These are phyloP conservation scores for Pichia nanzhaoensis DNA, from an alignment of 805 yeast genomes.

Conservation along the genomic window DNA sequence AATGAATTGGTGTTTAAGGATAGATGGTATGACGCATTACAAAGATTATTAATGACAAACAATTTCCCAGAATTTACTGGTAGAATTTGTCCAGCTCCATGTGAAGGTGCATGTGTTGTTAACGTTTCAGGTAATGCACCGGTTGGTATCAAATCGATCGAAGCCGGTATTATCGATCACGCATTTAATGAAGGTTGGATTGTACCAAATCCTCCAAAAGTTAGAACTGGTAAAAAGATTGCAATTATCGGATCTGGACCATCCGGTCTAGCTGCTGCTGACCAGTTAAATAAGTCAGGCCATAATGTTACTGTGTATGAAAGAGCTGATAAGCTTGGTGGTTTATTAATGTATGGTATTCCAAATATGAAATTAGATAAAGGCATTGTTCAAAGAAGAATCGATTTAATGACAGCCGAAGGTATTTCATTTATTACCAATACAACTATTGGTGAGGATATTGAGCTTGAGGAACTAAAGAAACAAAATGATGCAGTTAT, in stretches of 20 bases:
- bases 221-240: conserved; percentile 77
- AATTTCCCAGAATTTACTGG: conserved; percentile 99
- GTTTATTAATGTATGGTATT: conserved; percentile 96
- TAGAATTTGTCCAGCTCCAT: conserved; percentile 98
- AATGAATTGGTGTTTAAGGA: conserved; percentile 92
- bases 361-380: conserved; percentile 98
- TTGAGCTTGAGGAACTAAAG: conserved; percentile 64
- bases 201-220: conserved; percentile 68
- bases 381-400: conserved; percentile 85
- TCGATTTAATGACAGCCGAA: conserved; percentile 83
- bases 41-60: conserved; percentile 88
- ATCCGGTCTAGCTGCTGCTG: conserved; percentile 94
- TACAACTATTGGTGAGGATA: conserved; percentile 79
- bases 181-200: conserved; percentile 98
- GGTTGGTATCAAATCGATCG: conserved; percentile 93
- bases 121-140: conserved; percentile 91
- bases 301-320: conserved; percentile 89
- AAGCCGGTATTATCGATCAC: conserved; percentile 91
- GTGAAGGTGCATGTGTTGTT: conserved; percentile 87
- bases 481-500: conserved; percentile 72
- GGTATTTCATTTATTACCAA: conserved; percentile 76
- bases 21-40: conserved; percentile 90
- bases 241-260: conserved; percentile 97
- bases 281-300: conserved; percentile 94
- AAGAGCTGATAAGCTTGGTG: conserved; percentile 94